Evolutionary conservation across 306 rosid species (phyloP), one percentile per base, ranked within the genome.

Genomic region (Vigna radiata): DNA sequence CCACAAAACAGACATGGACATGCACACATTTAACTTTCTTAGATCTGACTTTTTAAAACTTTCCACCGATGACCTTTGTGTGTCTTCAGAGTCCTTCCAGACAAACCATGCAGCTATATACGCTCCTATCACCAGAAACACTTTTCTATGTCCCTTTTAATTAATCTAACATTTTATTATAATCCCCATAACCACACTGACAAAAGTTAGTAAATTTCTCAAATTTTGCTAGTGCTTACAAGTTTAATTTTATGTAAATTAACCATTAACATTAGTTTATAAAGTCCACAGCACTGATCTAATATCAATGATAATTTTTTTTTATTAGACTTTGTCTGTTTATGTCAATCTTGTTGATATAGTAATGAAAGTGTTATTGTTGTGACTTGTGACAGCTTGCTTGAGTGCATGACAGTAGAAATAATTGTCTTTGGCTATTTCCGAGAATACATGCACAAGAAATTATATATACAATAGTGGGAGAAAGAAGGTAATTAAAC

Each of bases 381-480:
- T 37, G 65, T 64, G 81, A 71, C 71, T 15, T 9, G 55, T 65
- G 85, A 75, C 83, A 84, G 86, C 83, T 60, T 60, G 66, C 6
- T 52, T 69, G 62, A 64, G 8, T 39, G 11, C 50, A 33, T 64
- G 31, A 65, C 43, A 31, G 56, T 65, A 49, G 15, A 27, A 86
- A 82, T 76, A 73, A 83, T 75, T 81, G 73, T 19, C 50, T 50
- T 85, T 31, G 79, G 19, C 84, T 75, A 84, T 83, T 84, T 78
- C 89, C 85, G 11, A 83, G 85, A 56, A 81, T 11, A 13, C 31
- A 81, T 23, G 36, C 39, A 27, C 68, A 55, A 63, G 21, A 17
- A 62, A 68, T 7, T 7, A 58, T 58, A 44, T 18, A 59, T 65
- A 46, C 4, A 21, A 75, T 62, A 43, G 27, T 41, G 19, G 64